These are phyloP conservation scores for Fraxinus velutina DNA, from an alignment of 305 asterid species.

Conservation along the genomic window DNA sequence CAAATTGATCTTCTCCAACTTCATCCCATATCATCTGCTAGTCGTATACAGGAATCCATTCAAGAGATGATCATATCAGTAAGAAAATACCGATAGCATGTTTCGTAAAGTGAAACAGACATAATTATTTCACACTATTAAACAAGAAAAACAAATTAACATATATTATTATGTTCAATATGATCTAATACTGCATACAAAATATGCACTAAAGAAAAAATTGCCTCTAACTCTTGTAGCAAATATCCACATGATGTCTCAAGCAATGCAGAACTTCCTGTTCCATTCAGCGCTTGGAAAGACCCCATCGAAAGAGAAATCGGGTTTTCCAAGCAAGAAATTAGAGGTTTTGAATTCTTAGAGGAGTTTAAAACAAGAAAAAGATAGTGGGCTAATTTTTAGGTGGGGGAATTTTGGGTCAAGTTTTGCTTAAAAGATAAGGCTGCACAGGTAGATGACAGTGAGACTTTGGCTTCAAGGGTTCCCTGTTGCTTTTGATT, in stretches of 20 bases:
- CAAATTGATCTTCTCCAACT: constrained; percentile 73
- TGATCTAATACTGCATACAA: neutral
- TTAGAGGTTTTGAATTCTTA: constrained; percentile 29
- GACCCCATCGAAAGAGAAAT: constrained; percentile 52
- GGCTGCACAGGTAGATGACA: constrained; percentile 59
- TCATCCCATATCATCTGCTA: constrained; percentile 97
- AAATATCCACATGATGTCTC: constrained; percentile 87
- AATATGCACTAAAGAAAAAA: constrained; percentile 17
- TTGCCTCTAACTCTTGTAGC: constrained; percentile 84
- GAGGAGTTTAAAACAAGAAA: constrained; percentile 35
- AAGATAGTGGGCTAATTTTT: constrained; percentile 38
- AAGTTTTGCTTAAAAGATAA: constrained; percentile 86
- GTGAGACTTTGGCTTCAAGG: constrained; percentile 73
- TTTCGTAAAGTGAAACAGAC: neutral
- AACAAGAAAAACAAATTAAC: neutral
- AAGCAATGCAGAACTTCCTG: constrained; percentile 53
- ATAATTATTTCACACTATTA: neutral
- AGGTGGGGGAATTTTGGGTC: constrained; percentile 50
- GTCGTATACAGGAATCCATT: neutral
- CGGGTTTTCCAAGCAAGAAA: constrained; percentile 17
- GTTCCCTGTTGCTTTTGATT: constrained; percentile 42
- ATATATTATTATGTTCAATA: neutral
- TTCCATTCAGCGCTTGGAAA: constrained; percentile 43
- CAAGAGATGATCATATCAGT: neutral
- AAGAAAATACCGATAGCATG: neutral